Percentiles rank a stretch among this genome's conserved stretches.
Conservation (phyloP, 2,329 filamentous ascomycete species). For the Madurella mycetomatis region DNA sequence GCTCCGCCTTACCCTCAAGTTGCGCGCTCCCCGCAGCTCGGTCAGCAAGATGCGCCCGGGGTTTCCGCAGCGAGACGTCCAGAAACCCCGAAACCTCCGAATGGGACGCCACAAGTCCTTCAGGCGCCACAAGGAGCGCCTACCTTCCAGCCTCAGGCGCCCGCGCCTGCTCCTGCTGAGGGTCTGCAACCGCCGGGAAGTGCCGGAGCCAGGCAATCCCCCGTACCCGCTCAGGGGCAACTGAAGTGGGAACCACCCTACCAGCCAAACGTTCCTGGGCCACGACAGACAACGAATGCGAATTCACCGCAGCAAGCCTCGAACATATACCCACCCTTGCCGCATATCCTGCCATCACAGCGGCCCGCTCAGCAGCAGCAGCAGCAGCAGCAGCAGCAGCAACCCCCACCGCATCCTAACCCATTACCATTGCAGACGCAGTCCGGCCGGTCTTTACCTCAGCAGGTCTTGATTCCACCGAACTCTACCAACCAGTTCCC, state of each 20-base stretch:
- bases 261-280: slow-evolving; percentile 26
- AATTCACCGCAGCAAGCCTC: slow-evolving; percentile 4
- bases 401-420: slow-evolving; percentile 5
- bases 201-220: slow-evolving; percentile 29
- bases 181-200: slow-evolving; percentile 33
- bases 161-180: slow-evolving; percentile 28
- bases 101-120: slow-evolving; percentile 31
- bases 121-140: slow-evolving; percentile 37
- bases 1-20: slow-evolving; percentile 12
- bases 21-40: slow-evolving; percentile 14
- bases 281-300: slow-evolving; percentile 4
- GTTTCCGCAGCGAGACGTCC: slow-evolving; percentile 1
- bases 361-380: slow-evolving; percentile 9
- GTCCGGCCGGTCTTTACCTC: slow-evolving; percentile 12
- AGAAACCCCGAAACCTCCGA: slow-evolving; percentile 16
- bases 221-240: slow-evolving; percentile 29
- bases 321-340: neutral
- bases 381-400: slow-evolving; percentile 13
- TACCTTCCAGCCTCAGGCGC: slow-evolving; percentile 28
- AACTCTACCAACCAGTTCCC: slow-evolving; percentile 33
- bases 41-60: slow-evolving; percentile 8
- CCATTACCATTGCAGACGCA: slow-evolving; percentile 20
- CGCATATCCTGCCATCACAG: slow-evolving; percentile 10
- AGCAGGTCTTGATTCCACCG: slow-evolving; percentile 20
- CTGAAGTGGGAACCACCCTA: slow-evolving; percentile 42